Evolutionary conservation across 2,329 filamentous ascomycete genomes (phyloP).

Genomic region (Colletotrichum cereale): DNA sequence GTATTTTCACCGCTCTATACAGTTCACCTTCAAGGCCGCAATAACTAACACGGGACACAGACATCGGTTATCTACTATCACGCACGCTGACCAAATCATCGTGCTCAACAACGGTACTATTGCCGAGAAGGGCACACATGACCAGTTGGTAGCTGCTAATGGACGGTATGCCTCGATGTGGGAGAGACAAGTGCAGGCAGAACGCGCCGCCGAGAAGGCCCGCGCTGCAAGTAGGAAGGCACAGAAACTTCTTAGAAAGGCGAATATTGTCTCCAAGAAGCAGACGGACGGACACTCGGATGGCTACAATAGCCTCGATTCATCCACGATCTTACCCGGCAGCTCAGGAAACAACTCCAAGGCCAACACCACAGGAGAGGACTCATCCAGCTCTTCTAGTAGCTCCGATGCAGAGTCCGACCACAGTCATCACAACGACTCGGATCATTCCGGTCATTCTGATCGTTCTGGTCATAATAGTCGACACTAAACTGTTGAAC

Average conservation of each 20-base stretch:
- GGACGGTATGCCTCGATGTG: constrained; percentile 89
- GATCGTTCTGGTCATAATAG: constrained; percentile 14
- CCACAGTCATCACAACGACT: constrained; percentile 45
- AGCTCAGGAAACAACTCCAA: constrained; percentile 50
- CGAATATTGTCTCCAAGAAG: constrained; percentile 60
- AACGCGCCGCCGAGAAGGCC: constrained; percentile 75
- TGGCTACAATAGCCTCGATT: constrained; percentile 60
- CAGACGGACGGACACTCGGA: constrained; percentile 58
- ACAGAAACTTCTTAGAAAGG: constrained; percentile 61
- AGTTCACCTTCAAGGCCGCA: constrained; percentile 44
- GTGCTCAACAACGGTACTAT: constrained; percentile 84
- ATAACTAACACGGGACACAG: constrained; percentile 50
- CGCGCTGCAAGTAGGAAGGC: constrained; percentile 57
- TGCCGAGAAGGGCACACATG: constrained; percentile 82
- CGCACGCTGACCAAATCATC: constrained; percentile 86
- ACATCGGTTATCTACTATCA: constrained; percentile 87
- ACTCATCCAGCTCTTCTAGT: constrained; percentile 49
- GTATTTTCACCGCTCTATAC: constrained; percentile 48
- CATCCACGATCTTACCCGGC: constrained; percentile 56
- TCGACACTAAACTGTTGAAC: constrained; percentile 23
- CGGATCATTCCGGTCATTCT: constrained; percentile 23
- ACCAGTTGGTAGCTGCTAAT: constrained; percentile 76
- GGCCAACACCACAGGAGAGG: constrained; percentile 46
- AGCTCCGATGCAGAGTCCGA: constrained; percentile 54
- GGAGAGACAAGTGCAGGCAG: constrained; percentile 87